Base-by-base conservation (phyloP, 192 early-diverging fungal genomes). In the Martensiomyces pterosporus region DNA sequence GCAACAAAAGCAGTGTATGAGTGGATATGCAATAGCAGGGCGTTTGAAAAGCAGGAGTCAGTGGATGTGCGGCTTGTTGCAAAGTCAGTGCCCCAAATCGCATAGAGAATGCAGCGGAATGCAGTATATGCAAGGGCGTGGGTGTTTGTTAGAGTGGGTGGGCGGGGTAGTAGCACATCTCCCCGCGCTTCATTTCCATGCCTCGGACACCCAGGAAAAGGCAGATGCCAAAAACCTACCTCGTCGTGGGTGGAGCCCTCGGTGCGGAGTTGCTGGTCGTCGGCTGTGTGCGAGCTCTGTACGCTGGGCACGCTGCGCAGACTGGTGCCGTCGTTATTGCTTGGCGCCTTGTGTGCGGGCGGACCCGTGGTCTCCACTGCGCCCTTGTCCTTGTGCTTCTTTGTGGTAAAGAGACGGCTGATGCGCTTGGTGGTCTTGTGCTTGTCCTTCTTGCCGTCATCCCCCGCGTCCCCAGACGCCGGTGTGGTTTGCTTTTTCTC, bases 341-440 rank as follows among this genome's bases (percentile, higher is more conserved):
- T 42, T 29, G 0, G 19, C 39, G 18, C 9, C 27, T 34, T 52
- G 36, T 10, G 40, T 32, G 24, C 14, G 8, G 43, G 44, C 29
- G 45, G 32, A 9, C 18, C 17, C 25, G 26, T 18, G 18, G 12
- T 24, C 10, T 54, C 41, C 2, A n/a, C n/a, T n/a, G n/a, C 52
- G 16, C 56, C 22, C 61, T 60, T 39, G 49, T 18, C 32, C 27
- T 51, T 64, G 51, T 45, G 24, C 57, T 72, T 72, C 61, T 64
- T 72, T 5, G 61, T 32, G 32, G 57, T 56, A 46, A 72, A 72
- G 25, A 72, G 53, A 5, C 68, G 61, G 54, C 61, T 64, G 41
- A 72, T 72, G n/a, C 68, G 68, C 33, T 59, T 55, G 9, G 60
- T 47, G 4, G 61, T 40, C 54, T 72, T 72, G 32, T 33, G 18